A percentile compares a stretch with the other conserved stretches of the same genome.
These are phyloP conservation scores for Linum lewisii DNA, from an alignment of 345 rosid species.

Conservation along the genomic window DNA sequence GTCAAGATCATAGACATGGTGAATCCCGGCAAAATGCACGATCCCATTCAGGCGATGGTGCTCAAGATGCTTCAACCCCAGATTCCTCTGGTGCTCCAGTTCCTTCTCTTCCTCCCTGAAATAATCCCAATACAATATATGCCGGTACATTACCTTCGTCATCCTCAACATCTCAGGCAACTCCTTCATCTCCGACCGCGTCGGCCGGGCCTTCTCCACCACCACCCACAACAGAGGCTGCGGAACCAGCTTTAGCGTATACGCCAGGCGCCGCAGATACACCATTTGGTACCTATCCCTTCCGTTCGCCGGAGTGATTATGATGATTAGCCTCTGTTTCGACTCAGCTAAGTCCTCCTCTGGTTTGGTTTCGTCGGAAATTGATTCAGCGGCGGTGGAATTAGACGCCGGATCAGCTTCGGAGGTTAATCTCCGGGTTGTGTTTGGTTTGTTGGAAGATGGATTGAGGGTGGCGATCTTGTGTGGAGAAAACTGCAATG, in stretches of 20 bases:
- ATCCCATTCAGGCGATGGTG: conserved; percentile 67
- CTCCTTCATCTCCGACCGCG: conserved; percentile 25
- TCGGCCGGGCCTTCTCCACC: conserved; percentile 37
- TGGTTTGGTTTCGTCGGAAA: not conserved
- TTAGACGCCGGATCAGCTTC: too few relatives aligned
- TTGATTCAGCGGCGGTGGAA: too few relatives aligned
- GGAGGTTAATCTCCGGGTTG: not conserved
- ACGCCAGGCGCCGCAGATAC: conserved; percentile 56
- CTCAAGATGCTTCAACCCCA: conserved; percentile 69
- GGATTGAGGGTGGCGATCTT: not conserved
- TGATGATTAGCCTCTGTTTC: conserved; percentile 36
- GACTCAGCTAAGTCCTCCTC: not conserved
- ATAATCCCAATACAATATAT: conserved; percentile 56
- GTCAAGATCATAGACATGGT: conserved; percentile 71
- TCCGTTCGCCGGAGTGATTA: conserved; percentile 50
- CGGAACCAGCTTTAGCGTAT: conserved; percentile 47
- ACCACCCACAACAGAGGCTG: conserved; percentile 81
- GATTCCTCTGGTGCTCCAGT: conserved; percentile 53
- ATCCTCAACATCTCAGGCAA: conserved; percentile 45
- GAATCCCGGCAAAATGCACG: conserved; percentile 70
- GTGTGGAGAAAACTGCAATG: not conserved
- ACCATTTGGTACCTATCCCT: conserved; percentile 31
- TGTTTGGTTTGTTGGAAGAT: not conserved
- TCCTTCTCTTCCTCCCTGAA: conserved; percentile 52
- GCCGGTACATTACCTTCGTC: conserved; percentile 78